Evolutionary conservation across 352 stramenopile species (phyloP).

Genomic region (Peronospora tabacina): DNA sequence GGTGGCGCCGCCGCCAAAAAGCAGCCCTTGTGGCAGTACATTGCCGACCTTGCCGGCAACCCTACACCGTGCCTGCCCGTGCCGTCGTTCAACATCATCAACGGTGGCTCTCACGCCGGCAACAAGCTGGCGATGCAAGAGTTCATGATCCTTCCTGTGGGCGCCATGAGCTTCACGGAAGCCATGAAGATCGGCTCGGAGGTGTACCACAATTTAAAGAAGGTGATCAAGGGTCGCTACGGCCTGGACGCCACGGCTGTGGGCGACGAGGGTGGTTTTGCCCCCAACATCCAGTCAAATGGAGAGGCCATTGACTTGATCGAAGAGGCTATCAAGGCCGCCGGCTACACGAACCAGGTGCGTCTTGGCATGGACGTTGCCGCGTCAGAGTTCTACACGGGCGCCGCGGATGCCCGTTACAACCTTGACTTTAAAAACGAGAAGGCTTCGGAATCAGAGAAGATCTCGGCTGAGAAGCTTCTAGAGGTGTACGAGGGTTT

Average conservation of each 20-base stretch:
- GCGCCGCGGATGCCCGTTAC: slow-evolving; percentile 90
- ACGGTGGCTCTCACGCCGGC: slow-evolving; percentile 96
- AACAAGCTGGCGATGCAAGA: slow-evolving; percentile 99
- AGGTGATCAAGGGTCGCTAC: slow-evolving; percentile 98
- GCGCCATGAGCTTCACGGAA: slow-evolving; percentile 87
- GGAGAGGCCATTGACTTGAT: slow-evolving; percentile 95
- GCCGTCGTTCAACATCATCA: slow-evolving; percentile 99
- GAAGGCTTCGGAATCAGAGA: slow-evolving; percentile 84
- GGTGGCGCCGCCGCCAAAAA: slow-evolving; percentile 92
- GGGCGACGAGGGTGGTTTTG: slow-evolving; percentile 98
- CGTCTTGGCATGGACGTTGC: slow-evolving; percentile 97
- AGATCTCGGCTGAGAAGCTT: slow-evolving; percentile 90
- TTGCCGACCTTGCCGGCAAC: slow-evolving; percentile 97
- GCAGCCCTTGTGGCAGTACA: slow-evolving; percentile 96
- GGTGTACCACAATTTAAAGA: slow-evolving; percentile 99
- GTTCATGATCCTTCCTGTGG: slow-evolving; percentile 97
- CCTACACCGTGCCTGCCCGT: slow-evolving; percentile 90
- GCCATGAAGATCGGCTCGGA: slow-evolving; percentile 98
- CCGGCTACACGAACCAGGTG: slow-evolving; percentile 95
- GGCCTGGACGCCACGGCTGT: slow-evolving; percentile 98
- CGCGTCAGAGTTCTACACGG: slow-evolving; percentile 96
- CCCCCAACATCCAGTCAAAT: slow-evolving; percentile 95
- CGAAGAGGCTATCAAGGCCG: slow-evolving; percentile 93
- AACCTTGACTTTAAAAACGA: slow-evolving; percentile 98
- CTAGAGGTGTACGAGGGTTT: slow-evolving; percentile 94